Percentiles rank a stretch among this genome's conserved stretches.
Conservation (phyloP, 164 flowering plant species). For the Chimonanthus praecox region DNA sequence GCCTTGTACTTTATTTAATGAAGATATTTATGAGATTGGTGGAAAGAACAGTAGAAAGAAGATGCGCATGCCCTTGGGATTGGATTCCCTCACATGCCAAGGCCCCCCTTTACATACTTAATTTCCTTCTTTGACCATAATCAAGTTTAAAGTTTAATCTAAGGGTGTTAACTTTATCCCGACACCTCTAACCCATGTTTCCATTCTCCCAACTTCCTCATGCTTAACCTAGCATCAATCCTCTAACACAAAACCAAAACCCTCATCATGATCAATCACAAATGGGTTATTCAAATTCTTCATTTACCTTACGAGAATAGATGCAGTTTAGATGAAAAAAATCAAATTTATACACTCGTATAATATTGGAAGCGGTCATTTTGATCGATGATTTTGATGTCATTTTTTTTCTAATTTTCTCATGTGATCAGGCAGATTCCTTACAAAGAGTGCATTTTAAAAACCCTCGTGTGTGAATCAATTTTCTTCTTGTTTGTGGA, state of each 20-base stretch:
- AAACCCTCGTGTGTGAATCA: no score
- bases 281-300: no score
- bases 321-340: no score
- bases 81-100: slow-evolving; percentile 27
- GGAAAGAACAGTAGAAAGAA: slow-evolving; percentile 5
- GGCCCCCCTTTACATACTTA: slow-evolving; percentile 13
- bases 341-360: no score
- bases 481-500: no score
- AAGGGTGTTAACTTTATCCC: slow-evolving; percentile 41
- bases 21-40: neutral
- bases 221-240: neutral
- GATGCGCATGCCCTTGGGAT: slow-evolving; percentile 29
- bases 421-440: neutral
- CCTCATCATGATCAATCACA: no score
- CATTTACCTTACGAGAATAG: no score
- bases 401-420: no score
- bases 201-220: slow-evolving; percentile 4
- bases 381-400: no score
- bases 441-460: no score
- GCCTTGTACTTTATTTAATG: neutral
- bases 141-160: slow-evolving; percentile 11
- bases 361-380: no score
- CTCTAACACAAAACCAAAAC: neutral
- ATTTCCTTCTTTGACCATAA: neutral
- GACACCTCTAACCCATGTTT: slow-evolving; percentile 34